Evolutionary conservation across 139 green algal genomes (phyloP), one percentile per base, ranked within the genome.

Genomic region (Coelastrella sp.): DNA sequence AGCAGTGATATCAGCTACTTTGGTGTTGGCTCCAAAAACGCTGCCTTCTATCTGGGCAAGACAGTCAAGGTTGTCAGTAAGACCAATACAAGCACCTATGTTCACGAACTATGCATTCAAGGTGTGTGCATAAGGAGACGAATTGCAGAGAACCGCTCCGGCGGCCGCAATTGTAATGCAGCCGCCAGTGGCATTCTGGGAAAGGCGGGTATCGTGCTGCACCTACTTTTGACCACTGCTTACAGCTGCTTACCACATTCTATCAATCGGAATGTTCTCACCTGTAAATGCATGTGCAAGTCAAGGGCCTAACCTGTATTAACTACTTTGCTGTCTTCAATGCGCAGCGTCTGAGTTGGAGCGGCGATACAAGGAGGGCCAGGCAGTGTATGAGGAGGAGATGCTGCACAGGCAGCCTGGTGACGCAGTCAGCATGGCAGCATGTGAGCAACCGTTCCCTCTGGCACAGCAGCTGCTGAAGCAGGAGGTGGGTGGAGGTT

Each of bases 21-120:
- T 90, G 96, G 96, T 49, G 95, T 97, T 27, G 96, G 96, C 35
- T 96, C 92, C 82, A 97, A 98, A 91, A 98, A 97, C 74, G 96
- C 96, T 0, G 94, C 95, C 0, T 98, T 98, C 93, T 97, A 96
- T 90, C 92, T 98, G 91, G 96, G 96, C 74, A 70, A 75, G 82
- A 90, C 89, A 56, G 93, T 98, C 65, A 96, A 97, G 87, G 86
- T 98, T 27, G 87, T 87, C 73, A 97, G 95, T 14, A 91, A 92
- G 89, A 84, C 66, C 4, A 85, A 70, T 0, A 91, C 66, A 68
- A 92, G 91, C 72, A 17, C 8, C 20, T 92, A 90, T 27, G 96
- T 98, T 35, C 95, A 96, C 70, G 96, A 98, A 93, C 92, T 94
- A 25, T 82, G 66, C 86, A 94, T 94, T 10, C 85, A 66, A 20